Evolutionary conservation across 768 basidiomycete genomes (phyloP).

Genomic region (Boletus rex-veris): DNA sequence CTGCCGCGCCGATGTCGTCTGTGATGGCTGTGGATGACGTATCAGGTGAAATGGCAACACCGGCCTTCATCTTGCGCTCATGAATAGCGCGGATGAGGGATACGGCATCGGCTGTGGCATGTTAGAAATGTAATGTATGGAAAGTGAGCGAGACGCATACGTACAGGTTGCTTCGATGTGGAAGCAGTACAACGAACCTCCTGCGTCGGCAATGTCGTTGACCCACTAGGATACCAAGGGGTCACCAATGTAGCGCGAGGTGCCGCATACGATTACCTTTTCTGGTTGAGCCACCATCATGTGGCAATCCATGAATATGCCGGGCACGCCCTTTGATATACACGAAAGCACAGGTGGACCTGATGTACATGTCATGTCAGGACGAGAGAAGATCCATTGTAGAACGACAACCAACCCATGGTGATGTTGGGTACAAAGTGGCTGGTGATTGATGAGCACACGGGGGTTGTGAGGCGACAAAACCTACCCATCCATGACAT

Average conservation of each 20-base stretch:
- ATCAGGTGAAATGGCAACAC: conserved; percentile 94
- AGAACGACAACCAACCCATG: conserved; percentile 60
- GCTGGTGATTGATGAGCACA: conserved; percentile 38
- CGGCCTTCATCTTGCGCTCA: conserved; percentile 84
- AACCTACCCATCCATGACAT: conserved; percentile 94
- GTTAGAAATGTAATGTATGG: conserved; percentile 23
- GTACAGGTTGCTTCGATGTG: conserved; percentile 90
- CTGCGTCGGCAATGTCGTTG: conserved; percentile 90
- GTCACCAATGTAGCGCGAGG: background rate
- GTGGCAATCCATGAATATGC: conserved; percentile 99
- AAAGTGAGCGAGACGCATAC: conserved; percentile 22
- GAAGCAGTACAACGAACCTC: conserved; percentile 93
- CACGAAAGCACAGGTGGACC: conserved; percentile 86
- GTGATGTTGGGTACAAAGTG: conserved; percentile 99
- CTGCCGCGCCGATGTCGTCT: conserved; percentile 74
- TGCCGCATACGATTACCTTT: conserved; percentile 48
- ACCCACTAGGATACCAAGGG: conserved; percentile 71
- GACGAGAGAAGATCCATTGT: background rate
- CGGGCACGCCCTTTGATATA: conserved; percentile 82
- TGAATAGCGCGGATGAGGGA: conserved; percentile 81
- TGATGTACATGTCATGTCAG: conserved; percentile 32
- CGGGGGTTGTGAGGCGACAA: background rate
- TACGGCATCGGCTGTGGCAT: conserved; percentile 57
- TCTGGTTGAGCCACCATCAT: conserved; percentile 99
- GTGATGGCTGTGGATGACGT: conserved; percentile 88